phyloP scores from a whole-genome alignment of 2,329 filamentous ascomycete species.

The Rasamsonia emersonii region DNA sequence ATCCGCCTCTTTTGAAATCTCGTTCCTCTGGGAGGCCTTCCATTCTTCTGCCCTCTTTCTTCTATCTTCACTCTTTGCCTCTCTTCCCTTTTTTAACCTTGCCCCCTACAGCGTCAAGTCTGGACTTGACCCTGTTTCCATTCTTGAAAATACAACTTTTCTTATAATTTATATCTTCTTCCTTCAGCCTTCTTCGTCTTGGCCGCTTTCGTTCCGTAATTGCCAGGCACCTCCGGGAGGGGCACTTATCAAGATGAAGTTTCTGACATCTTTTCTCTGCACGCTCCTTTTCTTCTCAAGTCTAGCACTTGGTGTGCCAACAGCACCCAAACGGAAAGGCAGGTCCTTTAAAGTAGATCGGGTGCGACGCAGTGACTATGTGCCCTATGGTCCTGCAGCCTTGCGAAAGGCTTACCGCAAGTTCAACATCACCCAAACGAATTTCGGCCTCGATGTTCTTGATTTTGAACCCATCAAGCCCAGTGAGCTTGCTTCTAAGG shows the following conservation, averaged over 20 bases:
- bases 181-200: background rate
- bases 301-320: slow-evolving; percentile 25
- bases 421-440: slow-evolving; percentile 45
- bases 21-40: too few species aligned
- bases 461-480: slow-evolving; percentile 26
- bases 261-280: slow-evolving; percentile 18
- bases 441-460: slow-evolving; percentile 30
- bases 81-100: too few species aligned
- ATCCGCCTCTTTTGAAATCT: too few species aligned
- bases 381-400: slow-evolving; percentile 51
- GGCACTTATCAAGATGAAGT: slow-evolving; percentile 16
- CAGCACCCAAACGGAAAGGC: slow-evolving; percentile 17
- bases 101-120: too few species aligned
- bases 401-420: slow-evolving; percentile 61
- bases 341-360: slow-evolving; percentile 55
- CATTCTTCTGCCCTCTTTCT: too few species aligned
- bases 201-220: background rate
- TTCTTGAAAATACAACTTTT: background rate
- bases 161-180: background rate
- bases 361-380: slow-evolving; percentile 47
- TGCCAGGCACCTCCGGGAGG: background rate
- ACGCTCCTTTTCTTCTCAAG: slow-evolving; percentile 23
- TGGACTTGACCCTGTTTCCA: too few species aligned
- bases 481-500: slow-evolving; percentile 14
- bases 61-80: too few species aligned